Conservation (phyloP, 2,329 filamentous ascomycete species). For the Daldinia eschscholtzii region DNA sequence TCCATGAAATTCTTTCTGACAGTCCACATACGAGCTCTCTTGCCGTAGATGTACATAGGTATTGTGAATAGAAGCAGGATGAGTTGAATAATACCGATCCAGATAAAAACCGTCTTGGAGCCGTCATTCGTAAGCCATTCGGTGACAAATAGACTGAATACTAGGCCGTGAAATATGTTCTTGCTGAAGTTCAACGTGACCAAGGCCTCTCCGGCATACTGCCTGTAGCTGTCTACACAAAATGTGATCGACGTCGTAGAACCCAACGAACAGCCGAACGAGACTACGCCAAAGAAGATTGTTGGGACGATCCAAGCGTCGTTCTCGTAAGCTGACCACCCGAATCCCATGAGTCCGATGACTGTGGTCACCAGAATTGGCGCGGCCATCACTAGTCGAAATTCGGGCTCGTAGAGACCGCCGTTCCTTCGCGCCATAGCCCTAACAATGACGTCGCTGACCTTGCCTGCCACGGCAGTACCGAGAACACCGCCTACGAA, state of each 20-base stretch:
- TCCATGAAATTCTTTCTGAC: conserved; percentile 88
- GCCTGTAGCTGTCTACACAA: conserved; percentile 90
- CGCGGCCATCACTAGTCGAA: conserved; percentile 86
- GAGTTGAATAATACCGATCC: conserved; percentile 87
- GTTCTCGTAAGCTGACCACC: conserved; percentile 84
- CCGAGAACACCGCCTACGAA: conserved; percentile 90
- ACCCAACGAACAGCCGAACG: conserved; percentile 90
- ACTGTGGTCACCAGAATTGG: conserved; percentile 83
- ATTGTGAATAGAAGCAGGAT: conserved; percentile 79
- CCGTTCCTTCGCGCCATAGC: conserved; percentile 87
- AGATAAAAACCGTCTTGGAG: conserved; percentile 81
- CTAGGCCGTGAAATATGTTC: conserved; percentile 90
- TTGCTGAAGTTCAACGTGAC: conserved; percentile 96
- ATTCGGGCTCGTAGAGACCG: conserved; percentile 96
- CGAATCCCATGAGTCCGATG: conserved; percentile 92
- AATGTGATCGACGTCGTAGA: conserved; percentile 95
- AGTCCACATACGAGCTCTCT: conserved; percentile 94
- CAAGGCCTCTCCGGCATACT: conserved; percentile 93
- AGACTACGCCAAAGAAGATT: conserved; percentile 90
- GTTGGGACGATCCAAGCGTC: conserved; percentile 93
- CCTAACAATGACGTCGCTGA: conserved; percentile 87
- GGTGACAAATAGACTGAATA: conserved; percentile 90
- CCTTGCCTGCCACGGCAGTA: conserved; percentile 89
- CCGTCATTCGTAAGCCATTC: conserved; percentile 84
- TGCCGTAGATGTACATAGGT: conserved; percentile 95